A percentile compares a stretch with the other conserved stretches of the same genome.
Evolutionary conservation across 1,284 basidiomycete species (phyloP).

Genomic region (Porodaedalea pini): DNA sequence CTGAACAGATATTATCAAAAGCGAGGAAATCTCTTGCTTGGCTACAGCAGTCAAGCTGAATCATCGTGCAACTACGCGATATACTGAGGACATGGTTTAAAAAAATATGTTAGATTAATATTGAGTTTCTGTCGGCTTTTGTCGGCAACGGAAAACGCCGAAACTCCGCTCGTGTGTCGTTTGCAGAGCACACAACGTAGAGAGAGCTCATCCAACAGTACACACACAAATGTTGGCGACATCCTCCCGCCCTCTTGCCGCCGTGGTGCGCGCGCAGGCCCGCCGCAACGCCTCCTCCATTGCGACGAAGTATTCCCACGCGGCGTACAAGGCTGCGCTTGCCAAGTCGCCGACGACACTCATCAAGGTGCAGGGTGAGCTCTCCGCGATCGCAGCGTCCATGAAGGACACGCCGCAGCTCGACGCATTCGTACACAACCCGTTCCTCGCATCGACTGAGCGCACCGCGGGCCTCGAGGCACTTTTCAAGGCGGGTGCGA

Average conservation of each 20-base stretch:
- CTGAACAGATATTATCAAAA: no score
- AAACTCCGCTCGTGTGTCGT: background rate
- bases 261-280: conserved; percentile 38
- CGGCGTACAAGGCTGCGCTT: conserved; percentile 89
- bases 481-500: conserved; percentile 58
- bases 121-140: no score
- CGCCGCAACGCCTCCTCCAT: conserved; percentile 71
- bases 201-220: background rate
- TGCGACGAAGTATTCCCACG: conserved; percentile 91
- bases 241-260: conserved; percentile 14
- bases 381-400: conserved; percentile 64
- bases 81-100: no score
- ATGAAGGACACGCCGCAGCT: conserved; percentile 66
- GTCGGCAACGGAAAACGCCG: background rate
- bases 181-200: background rate
- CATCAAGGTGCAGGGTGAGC: conserved; percentile 80
- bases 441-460: conserved; percentile 82
- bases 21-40: no score
- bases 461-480: conserved; percentile 66
- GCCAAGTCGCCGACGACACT: conserved; percentile 78
- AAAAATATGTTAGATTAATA: no score
- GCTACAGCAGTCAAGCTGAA: no score
- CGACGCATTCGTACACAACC: conserved; percentile 76
- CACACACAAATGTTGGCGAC: conserved; percentile 19
- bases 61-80: no score